These are phyloP conservation scores for Garcia nutans DNA, from an alignment of 345 rosid species.

Conservation along the genomic window DNA sequence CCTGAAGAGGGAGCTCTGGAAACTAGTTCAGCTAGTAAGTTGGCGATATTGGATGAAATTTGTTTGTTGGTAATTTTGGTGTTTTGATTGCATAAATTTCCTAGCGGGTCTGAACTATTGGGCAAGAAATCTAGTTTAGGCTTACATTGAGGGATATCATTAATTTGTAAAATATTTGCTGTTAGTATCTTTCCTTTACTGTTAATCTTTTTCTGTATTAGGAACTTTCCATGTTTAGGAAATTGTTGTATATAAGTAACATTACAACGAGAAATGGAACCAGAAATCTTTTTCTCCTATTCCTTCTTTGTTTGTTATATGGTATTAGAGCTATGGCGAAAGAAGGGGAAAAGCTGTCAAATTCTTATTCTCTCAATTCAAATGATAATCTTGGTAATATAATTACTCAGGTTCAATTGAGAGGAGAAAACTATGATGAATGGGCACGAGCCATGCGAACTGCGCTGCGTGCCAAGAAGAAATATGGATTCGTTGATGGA, in stretches of 20 bases:
- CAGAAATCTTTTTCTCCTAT: not conserved
- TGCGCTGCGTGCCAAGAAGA: no score
- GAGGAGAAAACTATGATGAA: no score
- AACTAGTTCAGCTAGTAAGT: slow-evolving; percentile 40
- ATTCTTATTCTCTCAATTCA: not conserved
- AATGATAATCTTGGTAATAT: no score
- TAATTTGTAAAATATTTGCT: not conserved
- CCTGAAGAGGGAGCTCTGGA: slow-evolving; percentile 43
- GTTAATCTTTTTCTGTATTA: no score
- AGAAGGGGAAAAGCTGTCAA: not conserved
- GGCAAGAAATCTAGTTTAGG: no score
- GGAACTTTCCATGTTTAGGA: not conserved
- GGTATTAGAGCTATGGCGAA: not conserved
- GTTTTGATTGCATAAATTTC: slow-evolving; percentile 46
- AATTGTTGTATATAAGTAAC: not conserved
- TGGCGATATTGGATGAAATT: slow-evolving; percentile 42
- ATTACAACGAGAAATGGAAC: no score
- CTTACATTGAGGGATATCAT: not conserved
- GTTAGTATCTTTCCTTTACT: no score
- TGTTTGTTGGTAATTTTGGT: slow-evolving; percentile 23
- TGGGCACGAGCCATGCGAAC: no score
- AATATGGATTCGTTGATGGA: no score
- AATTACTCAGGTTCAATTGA: no score
- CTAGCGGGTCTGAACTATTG: slow-evolving; percentile 43
- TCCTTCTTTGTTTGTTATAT: not conserved